Evolutionary conservation across 2,329 filamentous ascomycete genomes (phyloP).

Genomic region (Pezicula neosporulosa): DNA sequence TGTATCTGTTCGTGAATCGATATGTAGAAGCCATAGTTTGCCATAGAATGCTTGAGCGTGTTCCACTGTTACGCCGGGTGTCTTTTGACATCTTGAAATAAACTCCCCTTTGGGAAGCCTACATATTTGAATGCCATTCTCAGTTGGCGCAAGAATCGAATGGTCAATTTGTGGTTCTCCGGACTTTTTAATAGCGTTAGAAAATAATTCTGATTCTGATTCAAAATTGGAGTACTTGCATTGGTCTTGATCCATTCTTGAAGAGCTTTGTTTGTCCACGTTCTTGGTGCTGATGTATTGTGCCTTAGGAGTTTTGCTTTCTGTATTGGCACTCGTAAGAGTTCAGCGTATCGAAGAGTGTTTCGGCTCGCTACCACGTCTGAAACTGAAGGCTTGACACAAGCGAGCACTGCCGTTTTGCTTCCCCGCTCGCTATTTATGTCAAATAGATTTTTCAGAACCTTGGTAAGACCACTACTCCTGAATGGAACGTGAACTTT

Average conservation of each 20-base stretch:
- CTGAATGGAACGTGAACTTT: conserved; percentile 79
- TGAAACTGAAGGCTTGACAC: conserved; percentile 88
- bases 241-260: conserved; percentile 37
- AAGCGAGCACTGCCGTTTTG: conserved; percentile 97
- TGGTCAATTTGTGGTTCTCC: conserved; percentile 33
- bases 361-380: conserved; percentile 81
- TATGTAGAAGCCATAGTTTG: conserved; percentile 40
- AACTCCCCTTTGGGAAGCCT: conserved; percentile 37
- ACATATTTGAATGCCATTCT: conserved; percentile 39
- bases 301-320: conserved; percentile 18
- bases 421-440: conserved; percentile 64
- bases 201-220: background rate
- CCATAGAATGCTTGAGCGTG: conserved; percentile 38
- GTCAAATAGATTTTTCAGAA: conserved; percentile 89
- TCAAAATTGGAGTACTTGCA: conserved; percentile 25
- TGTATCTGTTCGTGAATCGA: conserved; percentile 31
- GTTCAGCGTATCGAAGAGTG: conserved; percentile 87
- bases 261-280: conserved; percentile 37
- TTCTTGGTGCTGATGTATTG: conserved; percentile 28
- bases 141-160: conserved; percentile 33
- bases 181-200: conserved; percentile 27
- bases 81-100: conserved; percentile 36
- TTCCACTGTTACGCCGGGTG: conserved; percentile 29
- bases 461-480: conserved; percentile 75
- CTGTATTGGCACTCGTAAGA: conserved; percentile 38